Base-by-base conservation (phyloP, 495 filamentous ascomycete species). In the Penicillium cinerascens region DNA sequence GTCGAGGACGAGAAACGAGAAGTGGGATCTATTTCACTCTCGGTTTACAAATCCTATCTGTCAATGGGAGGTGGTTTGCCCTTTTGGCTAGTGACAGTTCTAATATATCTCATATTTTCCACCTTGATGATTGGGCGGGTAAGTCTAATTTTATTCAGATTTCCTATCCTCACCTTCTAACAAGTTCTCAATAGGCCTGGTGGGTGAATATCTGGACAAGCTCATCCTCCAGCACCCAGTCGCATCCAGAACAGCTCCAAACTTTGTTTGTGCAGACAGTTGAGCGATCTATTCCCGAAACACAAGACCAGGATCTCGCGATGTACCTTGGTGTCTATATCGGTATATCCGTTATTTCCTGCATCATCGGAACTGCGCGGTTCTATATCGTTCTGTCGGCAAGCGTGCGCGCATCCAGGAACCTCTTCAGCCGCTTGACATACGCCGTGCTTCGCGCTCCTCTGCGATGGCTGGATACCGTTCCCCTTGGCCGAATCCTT, bases 381-480 rank as follows among this genome's bases (percentile, higher is more conserved):
- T 88, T 78, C 58, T 71, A 79, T 26, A 78, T 79, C 53, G 62
- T 84, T n/a, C 85, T 82, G 46, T 23, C 63, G 2, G 79, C 58
- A 2, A 58, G 68, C 22, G 47, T 91, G 44, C 73, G 66, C 21
- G 87, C 86, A 18, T 88, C 85, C 1, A 78, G 82, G 47, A 70
- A 63, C 37, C 70, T 92, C 3, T 92, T 91, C 52, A 77, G 82
- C 11, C 72, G 78, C 23, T 69, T 91, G 33, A 82, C 82, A 33
- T 82, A 77, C 50, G 74, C 78, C 3, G 78, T 95, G 15, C 75
- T 93, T 0, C 82, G 84, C 7, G 78, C 87, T 13, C 88, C 88
- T 0, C 69, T 88, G 8, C 73, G 85, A 42, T 95, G 88, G 86
- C 73, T 92, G 10, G 89, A 95, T 63, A 92, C 88, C 0, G 85